Conservation (phyloP, 2,329 filamentous ascomycete genomes). For the Xylariaceae sp. region DNA sequence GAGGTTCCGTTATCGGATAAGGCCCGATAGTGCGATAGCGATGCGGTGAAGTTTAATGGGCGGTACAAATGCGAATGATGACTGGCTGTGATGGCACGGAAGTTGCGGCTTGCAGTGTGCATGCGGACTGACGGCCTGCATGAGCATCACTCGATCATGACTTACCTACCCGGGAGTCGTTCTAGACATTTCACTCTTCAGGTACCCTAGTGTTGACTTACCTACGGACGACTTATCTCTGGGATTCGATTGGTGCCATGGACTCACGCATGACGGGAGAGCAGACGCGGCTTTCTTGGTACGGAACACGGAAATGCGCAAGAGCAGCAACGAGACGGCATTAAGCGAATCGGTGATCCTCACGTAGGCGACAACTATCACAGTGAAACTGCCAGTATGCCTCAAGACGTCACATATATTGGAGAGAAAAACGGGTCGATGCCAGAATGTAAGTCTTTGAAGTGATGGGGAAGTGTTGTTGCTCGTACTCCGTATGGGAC, state of each 20-base stretch:
- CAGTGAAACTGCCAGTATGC: neutral
- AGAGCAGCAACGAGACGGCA: neutral
- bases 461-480: no score
- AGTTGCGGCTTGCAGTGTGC: no score
- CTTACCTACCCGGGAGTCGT: no score
- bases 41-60: no score
- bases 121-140: no score
- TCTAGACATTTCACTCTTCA: no score
- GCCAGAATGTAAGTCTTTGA: no score
- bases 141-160: no score
- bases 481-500: no score
- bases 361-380: neutral
- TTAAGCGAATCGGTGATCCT: neutral
- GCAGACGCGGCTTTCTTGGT: neutral
- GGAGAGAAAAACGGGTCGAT: neutral
- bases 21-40: neutral
- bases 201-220: neutral
- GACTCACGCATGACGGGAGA: neutral
- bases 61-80: no score
- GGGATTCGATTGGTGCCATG: slow-evolving; percentile 8
- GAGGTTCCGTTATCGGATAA: neutral
- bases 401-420: neutral
- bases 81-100: no score
- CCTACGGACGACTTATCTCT: neutral
- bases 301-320: neutral